A percentile compares a stretch with the other conserved stretches of the same genome.
Conservation (phyloP, 176 grass and related monocot genomes). For the Canna indica region DNA sequence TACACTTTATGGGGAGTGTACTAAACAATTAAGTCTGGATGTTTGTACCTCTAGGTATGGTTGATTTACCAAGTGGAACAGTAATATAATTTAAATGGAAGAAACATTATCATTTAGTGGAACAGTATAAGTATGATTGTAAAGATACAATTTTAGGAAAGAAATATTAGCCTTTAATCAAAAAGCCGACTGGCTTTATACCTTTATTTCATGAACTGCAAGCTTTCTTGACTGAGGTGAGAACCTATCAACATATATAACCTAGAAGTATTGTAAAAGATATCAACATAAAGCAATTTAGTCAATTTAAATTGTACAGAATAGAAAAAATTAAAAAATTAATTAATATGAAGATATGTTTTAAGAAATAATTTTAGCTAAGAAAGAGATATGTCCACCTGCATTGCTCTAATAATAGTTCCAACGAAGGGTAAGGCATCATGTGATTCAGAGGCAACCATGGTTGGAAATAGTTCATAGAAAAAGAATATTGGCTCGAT, state of each 20-base stretch:
- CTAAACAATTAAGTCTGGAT: no score
- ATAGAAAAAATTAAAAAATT: slow-evolving; percentile 8
- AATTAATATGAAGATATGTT: slow-evolving; percentile 8
- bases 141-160: neutral
- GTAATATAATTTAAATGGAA: neutral
- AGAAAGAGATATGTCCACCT: slow-evolving; percentile 33
- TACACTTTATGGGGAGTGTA: no score
- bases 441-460: slow-evolving; percentile 93
- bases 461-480: slow-evolving; percentile 93
- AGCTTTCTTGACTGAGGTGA: slow-evolving; percentile 67
- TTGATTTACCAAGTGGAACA: no score
- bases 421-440: slow-evolving; percentile 92
- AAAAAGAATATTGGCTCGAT: slow-evolving; percentile 92
- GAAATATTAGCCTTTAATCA: neutral
- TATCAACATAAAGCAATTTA: neutral
- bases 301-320: neutral
- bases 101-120: neutral
- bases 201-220: slow-evolving; percentile 99
- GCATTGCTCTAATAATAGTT: slow-evolving; percentile 97
- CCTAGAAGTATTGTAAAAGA: slow-evolving; percentile 33
- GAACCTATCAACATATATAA: slow-evolving; percentile 99
- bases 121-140: neutral
- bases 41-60: no score
- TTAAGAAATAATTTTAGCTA: neutral
- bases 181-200: slow-evolving; percentile 16